phyloP scores from a whole-genome alignment of 2,329 filamentous ascomycete genomes.

The Mycogone perniciosa region DNA sequence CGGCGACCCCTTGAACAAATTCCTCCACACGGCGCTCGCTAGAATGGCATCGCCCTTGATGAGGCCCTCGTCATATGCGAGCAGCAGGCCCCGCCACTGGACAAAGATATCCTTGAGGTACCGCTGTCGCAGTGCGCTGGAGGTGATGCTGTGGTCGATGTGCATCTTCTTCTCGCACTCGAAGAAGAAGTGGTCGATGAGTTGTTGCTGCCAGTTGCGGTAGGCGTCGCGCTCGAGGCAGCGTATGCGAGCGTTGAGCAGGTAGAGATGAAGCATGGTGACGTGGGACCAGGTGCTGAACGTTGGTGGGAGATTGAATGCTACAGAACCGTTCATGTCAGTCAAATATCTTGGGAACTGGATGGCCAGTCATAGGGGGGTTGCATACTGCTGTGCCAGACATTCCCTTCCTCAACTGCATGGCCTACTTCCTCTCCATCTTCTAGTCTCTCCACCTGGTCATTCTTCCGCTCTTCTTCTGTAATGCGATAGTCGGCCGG shows the following conservation, averaged over 20 bases:
- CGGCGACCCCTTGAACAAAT: slow-evolving; percentile 70
- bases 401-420: slow-evolving; percentile 24
- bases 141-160: slow-evolving; percentile 64
- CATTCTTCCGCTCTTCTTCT: slow-evolving; percentile 57
- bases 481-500: slow-evolving; percentile 74
- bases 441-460: slow-evolving; percentile 61
- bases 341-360: too few species aligned
- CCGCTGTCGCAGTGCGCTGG: slow-evolving; percentile 52
- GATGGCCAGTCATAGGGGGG: too few species aligned
- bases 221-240: slow-evolving; percentile 65
- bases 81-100: slow-evolving; percentile 82
- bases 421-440: slow-evolving; percentile 75
- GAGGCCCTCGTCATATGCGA: slow-evolving; percentile 79
- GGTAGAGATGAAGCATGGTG: slow-evolving; percentile 93
- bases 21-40: slow-evolving; percentile 84
- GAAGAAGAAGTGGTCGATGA: slow-evolving; percentile 94
- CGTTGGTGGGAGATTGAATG: slow-evolving; percentile 71
- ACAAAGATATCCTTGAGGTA: slow-evolving; percentile 84
- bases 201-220: slow-evolving; percentile 76
- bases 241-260: slow-evolving; percentile 76
- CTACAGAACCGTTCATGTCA: slow-evolving; percentile 35
- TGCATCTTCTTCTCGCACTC: slow-evolving; percentile 81
- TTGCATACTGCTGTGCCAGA: slow-evolving; percentile 70
- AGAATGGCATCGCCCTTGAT: slow-evolving; percentile 70
- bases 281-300: slow-evolving; percentile 97